These are phyloP conservation scores for Gynochthodes officinalis DNA, from an alignment of 257 asterid species.

Conservation along the genomic window DNA sequence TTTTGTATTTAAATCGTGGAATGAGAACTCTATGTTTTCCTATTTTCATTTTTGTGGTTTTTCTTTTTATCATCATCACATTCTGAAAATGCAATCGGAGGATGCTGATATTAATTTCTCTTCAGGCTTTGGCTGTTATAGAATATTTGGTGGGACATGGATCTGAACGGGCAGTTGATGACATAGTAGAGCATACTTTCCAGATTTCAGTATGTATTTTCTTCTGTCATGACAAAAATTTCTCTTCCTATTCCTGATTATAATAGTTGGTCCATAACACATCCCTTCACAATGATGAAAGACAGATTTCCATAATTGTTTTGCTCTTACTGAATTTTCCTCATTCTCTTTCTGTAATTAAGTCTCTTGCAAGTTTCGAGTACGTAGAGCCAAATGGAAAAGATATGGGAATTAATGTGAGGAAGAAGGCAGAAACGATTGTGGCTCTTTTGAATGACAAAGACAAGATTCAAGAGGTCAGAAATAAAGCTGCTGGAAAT, in stretches of 20 bases:
- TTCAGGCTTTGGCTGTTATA: slow-evolving; percentile 80
- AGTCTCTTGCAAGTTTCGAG: slow-evolving; percentile 89
- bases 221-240: slow-evolving; percentile 15
- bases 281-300: neutral
- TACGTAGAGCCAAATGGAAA: slow-evolving; percentile 89
- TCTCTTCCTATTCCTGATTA: slow-evolving; percentile 9
- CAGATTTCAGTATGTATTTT: slow-evolving; percentile 75
- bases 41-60: slow-evolving; percentile 6
- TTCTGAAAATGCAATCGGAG: too few species aligned
- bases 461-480: slow-evolving; percentile 82
- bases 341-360: slow-evolving; percentile 23
- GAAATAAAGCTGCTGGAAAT: slow-evolving; percentile 80
- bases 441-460: slow-evolving; percentile 76
- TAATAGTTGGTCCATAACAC: slow-evolving; percentile 5
- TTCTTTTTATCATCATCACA: neutral
- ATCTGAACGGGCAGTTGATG: slow-evolving; percentile 96
- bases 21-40: slow-evolving; percentile 9
- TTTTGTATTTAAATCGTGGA: slow-evolving; percentile 3
- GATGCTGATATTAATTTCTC: slow-evolving; percentile 17
- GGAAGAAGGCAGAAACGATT: slow-evolving; percentile 82
- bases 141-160: slow-evolving; percentile 98
- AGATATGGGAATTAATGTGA: slow-evolving; percentile 83
- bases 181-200: slow-evolving; percentile 85
- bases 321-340: slow-evolving; percentile 18
- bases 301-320: slow-evolving; percentile 2